Conservation (phyloP, 208 protist genomes). For the Sergeia podlipaevii region DNA sequence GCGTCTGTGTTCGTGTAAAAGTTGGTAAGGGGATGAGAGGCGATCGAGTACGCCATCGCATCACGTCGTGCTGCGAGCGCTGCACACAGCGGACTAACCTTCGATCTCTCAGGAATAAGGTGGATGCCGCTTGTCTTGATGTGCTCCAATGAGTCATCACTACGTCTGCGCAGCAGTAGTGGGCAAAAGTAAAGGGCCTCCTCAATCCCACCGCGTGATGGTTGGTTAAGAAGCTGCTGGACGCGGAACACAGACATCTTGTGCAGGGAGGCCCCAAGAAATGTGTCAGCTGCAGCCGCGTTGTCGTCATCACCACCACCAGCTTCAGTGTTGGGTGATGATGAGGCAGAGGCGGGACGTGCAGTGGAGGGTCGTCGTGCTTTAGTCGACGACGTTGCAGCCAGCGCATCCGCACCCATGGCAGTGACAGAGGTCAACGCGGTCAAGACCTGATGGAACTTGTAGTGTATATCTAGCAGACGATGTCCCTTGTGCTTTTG, state of each 20-base stretch:
- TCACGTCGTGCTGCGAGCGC: conserved; percentile 50
- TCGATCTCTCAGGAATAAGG: conserved; percentile 51
- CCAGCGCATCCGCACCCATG: neutral
- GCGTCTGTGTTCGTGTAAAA: conserved; percentile 25
- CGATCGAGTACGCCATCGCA: conserved; percentile 58
- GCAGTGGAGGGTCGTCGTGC: conserved; percentile 11
- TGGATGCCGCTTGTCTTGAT: conserved; percentile 1
- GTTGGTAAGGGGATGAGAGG: conserved; percentile 48
- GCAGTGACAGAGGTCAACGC: conserved; percentile 23
- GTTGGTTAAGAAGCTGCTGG: conserved; percentile 22
- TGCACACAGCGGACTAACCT: conserved; percentile 54
- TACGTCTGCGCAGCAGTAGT: conserved; percentile 46
- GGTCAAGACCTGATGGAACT: conserved; percentile 9
- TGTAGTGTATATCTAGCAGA: conserved; percentile 14
- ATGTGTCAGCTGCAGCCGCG: neutral
- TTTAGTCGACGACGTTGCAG: neutral
- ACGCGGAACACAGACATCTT: neutral
- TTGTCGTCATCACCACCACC: too few species aligned
- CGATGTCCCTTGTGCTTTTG: neutral
- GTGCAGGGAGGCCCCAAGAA: neutral
- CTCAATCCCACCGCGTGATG: conserved; percentile 8
- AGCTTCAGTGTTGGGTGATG: too few species aligned
- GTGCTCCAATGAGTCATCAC: conserved; percentile 29
- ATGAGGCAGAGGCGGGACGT: neutral
- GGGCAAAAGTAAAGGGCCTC: conserved; percentile 43